phyloP scores from a whole-genome alignment of 768 basidiomycete genomes.

The Brasilioporus rufonigricans region DNA sequence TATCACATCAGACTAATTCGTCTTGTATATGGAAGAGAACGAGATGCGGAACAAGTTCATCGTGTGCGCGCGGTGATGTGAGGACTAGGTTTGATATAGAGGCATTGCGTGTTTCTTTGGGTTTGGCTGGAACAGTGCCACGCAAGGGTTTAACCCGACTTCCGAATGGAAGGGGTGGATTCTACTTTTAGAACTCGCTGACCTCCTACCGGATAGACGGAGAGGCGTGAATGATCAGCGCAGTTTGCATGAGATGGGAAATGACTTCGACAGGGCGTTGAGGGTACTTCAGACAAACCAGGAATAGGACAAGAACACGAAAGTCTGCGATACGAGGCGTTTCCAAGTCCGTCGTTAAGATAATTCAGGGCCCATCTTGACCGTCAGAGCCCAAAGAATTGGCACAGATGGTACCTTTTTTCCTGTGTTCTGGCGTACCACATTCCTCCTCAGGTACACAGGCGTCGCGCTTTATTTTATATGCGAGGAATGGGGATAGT shows the following conservation, averaged over 20 bases:
- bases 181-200: conserved; percentile 7
- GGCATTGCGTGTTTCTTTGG: neutral
- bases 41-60: neutral
- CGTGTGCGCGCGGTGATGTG: neutral
- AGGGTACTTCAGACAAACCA: neutral
- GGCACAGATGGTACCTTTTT: conserved; percentile 9
- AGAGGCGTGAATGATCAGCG: conserved; percentile 14
- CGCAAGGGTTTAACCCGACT: conserved; percentile 2
- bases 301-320: neutral
- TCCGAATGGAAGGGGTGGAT: conserved; percentile 2
- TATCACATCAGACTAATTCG: neutral
- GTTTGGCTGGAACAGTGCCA: conserved; percentile 2
- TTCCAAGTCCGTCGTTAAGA: neutral
- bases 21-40: neutral
- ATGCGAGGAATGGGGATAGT: neutral
- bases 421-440: neutral
- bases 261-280: neutral
- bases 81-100: conserved; percentile 1
- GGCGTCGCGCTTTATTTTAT: neutral
- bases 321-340: conserved; percentile 8
- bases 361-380: conserved; percentile 2
- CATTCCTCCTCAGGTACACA: neutral
- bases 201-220: neutral
- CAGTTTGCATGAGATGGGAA: conserved; percentile 1
- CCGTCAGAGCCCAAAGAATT: neutral